These are phyloP conservation scores for Solioccasus polychromus DNA, from an alignment of 768 basidiomycete genomes.

Conservation along the genomic window DNA sequence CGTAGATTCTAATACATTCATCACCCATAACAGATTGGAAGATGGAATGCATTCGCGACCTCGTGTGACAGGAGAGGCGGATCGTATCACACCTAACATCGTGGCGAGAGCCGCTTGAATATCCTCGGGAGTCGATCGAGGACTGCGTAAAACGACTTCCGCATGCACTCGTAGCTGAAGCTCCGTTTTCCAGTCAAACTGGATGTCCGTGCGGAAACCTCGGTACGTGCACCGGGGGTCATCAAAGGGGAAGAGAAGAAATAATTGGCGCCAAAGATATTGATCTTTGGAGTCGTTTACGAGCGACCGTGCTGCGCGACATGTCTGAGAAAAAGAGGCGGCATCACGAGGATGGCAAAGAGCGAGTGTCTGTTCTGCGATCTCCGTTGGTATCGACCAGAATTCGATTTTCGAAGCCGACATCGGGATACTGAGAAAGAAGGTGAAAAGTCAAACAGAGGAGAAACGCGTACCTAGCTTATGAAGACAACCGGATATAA, in stretches of 20 bases:
- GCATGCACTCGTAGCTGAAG: constrained; percentile 43
- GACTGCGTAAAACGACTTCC: constrained; percentile 27
- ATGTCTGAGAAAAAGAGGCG: constrained; percentile 56
- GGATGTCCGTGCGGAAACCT: constrained; percentile 8
- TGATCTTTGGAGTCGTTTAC: constrained; percentile 51
- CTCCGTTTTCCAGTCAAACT: constrained; percentile 35
- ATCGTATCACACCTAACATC: constrained; percentile 40
- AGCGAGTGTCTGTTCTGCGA: constrained; percentile 55
- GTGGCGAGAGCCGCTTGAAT: constrained; percentile 36
- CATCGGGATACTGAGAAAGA: constrained; percentile 6
- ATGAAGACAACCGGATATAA: neutral
- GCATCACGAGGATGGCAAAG: constrained; percentile 58
- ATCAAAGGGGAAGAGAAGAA: constrained; percentile 58
- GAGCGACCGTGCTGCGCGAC: constrained; percentile 43
- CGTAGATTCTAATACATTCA: constrained; percentile 38
- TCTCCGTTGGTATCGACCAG: constrained; percentile 43
- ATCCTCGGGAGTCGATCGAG: constrained; percentile 24
- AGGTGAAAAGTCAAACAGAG: neutral
- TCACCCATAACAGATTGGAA: constrained; percentile 46
- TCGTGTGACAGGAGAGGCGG: constrained; percentile 29
- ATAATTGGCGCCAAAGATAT: constrained; percentile 68
- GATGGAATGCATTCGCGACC: constrained; percentile 31
- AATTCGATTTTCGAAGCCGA: constrained; percentile 10
- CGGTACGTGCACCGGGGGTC: constrained; percentile 46
- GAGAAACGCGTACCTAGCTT: neutral